These are phyloP conservation scores for Aspergillus fijiensis DNA, from an alignment of 2,329 filamentous ascomycete species.

Conservation along the genomic window DNA sequence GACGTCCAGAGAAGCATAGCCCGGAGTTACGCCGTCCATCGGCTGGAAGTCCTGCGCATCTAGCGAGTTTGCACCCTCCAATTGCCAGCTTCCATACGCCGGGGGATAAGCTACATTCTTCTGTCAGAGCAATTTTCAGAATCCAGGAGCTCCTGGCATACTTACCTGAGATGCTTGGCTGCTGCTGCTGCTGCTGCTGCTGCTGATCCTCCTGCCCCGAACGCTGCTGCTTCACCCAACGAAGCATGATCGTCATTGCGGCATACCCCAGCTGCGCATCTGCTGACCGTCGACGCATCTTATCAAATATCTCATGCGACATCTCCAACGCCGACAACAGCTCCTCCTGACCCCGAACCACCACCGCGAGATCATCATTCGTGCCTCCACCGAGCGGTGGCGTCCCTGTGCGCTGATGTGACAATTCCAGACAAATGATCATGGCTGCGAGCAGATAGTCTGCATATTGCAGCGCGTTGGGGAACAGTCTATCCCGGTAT, in stretches of 20 bases:
- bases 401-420: slow-evolving; percentile 19
- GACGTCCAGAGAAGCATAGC: slow-evolving; percentile 23
- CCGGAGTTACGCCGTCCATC: slow-evolving; percentile 3
- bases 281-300: slow-evolving; percentile 23
- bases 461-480: slow-evolving; percentile 58
- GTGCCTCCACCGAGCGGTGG: not conserved
- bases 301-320: slow-evolving; percentile 29
- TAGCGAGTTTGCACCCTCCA: slow-evolving; percentile 7
- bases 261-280: slow-evolving; percentile 31
- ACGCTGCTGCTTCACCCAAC: slow-evolving; percentile 17
- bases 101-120: slow-evolving; percentile 11
- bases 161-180: not conserved
- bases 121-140: too few species aligned
- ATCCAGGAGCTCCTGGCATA: not conserved
- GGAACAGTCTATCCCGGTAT: slow-evolving; percentile 55
- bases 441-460: slow-evolving; percentile 64
- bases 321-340: slow-evolving; percentile 26
- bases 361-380: slow-evolving; percentile 14
- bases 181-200: too few species aligned
- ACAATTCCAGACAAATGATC: slow-evolving; percentile 55
- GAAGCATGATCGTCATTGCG: slow-evolving; percentile 31
- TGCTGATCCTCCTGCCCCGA: not conserved
- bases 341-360: slow-evolving; percentile 22
- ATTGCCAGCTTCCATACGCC: slow-evolving; percentile 16
- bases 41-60: not conserved